Conservation (phyloP, 768 basidiomycete species). For the Ramaria sp. region DNA sequence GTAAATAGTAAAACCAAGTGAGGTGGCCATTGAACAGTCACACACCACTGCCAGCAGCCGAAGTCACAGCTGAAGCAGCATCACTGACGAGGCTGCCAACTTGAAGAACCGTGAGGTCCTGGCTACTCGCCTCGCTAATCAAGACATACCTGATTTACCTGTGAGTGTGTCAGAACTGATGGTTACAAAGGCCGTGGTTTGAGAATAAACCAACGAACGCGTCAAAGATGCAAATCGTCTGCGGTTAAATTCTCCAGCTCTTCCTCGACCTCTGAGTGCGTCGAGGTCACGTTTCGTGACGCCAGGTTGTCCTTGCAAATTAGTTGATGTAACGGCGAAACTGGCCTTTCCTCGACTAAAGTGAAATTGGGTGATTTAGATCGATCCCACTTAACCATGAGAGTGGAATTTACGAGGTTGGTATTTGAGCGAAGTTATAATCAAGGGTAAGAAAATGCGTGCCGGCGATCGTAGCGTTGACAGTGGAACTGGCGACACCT, state of each 20-base stretch:
- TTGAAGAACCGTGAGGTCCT: background rate
- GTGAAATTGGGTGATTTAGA: background rate
- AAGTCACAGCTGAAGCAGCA: background rate
- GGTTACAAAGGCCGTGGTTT: background rate
- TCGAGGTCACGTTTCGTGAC: background rate
- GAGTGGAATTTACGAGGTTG: conserved; percentile 1
- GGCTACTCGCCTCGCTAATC: background rate
- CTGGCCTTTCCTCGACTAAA: conserved; percentile 14
- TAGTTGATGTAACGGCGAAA: conserved; percentile 13
- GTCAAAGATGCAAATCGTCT: background rate
- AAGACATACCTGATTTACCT: background rate
- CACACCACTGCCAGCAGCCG: background rate
- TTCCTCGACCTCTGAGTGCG: conserved; percentile 1
- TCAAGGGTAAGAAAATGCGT: conserved; percentile 29
- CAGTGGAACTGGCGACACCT: background rate
- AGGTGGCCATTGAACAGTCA: background rate
- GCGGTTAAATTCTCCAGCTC: background rate
- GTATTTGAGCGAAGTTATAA: conserved; percentile 23
- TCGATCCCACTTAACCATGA: no score
- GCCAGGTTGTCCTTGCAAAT: background rate
- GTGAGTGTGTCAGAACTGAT: background rate
- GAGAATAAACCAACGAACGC: background rate
- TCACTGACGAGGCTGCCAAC: background rate
- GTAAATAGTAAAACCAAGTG: background rate
- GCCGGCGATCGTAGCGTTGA: background rate